Evolutionary conservation across 805 yeast species (phyloP), one percentile per base, ranked within the genome.

Genomic region (Kluyveromyces dobzhanskii): DNA sequence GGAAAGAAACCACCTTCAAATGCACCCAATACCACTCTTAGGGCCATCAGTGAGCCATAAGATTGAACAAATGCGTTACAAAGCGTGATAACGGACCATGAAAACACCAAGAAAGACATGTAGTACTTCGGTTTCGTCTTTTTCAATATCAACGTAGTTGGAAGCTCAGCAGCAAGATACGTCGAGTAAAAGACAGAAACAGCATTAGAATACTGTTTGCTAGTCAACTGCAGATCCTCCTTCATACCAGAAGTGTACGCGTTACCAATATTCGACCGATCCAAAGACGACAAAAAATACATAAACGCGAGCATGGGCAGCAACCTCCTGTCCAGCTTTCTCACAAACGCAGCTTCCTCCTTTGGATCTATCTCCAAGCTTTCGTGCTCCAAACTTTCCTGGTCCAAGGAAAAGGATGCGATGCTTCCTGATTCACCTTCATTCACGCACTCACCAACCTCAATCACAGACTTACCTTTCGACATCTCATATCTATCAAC

Each of bases 231-330:
- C 32, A 76, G 59, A 25, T 63, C 74, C 48, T 69, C 75, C 44
- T 67, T 57, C 71, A 79, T 65, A 8, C 80, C 78, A 17, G 75
- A 65, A 24, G 73, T 73, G 46, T 76, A 78, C 1, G 83, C 84
- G 48, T 76, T 74, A 39, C 70, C 66, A 37, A 78, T 56, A 54
- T 78, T 78, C 25, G 76, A 58, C 43, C 69, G 73, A 50, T 79
- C 85, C 42, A 79, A 55, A 44, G 55, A 54, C 3, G 66, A 58
- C 21, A 61, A 46, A 37, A 64, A 59, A 45, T 62, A 65, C 44
- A 61, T 51, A 37, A 52, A 40, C 10, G 61, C 51, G 12, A 62
- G 45, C 40, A 61, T 44, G 2, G 68, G 66, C 42, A 64, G 41
- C 7, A 63, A 40, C 13, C 56, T 44, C 17, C 43, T 30, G 38